Base-by-base conservation (phyloP, 2,329 filamentous ascomycete species). In the Ceratocystis harringtonii region DNA sequence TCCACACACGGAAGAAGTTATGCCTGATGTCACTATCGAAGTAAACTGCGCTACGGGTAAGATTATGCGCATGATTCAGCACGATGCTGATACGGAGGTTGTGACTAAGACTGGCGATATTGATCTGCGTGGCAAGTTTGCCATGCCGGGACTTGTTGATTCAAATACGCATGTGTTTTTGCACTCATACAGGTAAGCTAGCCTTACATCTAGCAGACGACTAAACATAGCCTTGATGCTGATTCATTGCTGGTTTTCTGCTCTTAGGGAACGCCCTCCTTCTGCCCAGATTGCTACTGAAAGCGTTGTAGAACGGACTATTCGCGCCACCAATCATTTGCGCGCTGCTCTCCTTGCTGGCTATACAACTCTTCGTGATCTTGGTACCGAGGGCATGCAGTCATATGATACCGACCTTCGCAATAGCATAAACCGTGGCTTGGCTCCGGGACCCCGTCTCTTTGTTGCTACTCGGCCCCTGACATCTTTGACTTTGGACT, bases 311-410 rank as follows among this genome's bases (percentile, higher is more conserved):
- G 82, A 85, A 70, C 75, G 81, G 25, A 75, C 79, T 28, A 76
- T 85, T 61, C 78, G 82, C 19, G 78, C 79, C 0, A 78, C 78
- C 6, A 80, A 82, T 67, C 78, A 83, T 68, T 77, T 77, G 67
- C 78, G 78, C 57, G 75, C 76, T 0, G 81, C 80, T 1, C 74
- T 85, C 8, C 72, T 80, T 22, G 80, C 82, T 0, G 83, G 82
- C 5, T 84, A 80, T 73, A 85, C 81, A 0, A 83, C 81, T 1
- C 83, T 82, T 71, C 75, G 81, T 55, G 81, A 84, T 70, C 75
- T 83, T 0, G 80, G 81, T 15, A 80, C 79, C 2, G 81, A 84
- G 69, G 76, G 77, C 0, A 75, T 82, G 67, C 73, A 75, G 32
- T 76, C 78, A 45, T 76, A 77, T 32, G 81, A 84, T 70, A 76